phyloP scores from a whole-genome alignment of 2,329 filamentous ascomycete genomes.

The Epichloe uncinata region DNA sequence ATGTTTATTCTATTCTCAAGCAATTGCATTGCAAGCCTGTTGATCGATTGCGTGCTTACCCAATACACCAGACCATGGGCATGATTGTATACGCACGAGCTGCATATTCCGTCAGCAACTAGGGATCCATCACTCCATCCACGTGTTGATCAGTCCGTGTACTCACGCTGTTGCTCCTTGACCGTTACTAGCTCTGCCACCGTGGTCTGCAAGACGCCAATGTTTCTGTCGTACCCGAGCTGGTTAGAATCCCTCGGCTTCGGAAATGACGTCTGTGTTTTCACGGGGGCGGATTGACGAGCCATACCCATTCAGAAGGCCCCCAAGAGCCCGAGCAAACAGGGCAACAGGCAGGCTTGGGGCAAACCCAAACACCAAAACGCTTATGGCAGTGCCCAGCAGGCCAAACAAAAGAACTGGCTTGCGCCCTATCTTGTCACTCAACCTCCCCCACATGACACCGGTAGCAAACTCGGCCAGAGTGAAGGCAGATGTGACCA shows the following conservation, averaged over 20 bases:
- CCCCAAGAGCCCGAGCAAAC: constrained; percentile 71
- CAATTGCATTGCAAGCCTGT: neutral
- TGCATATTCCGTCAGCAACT: constrained; percentile 18
- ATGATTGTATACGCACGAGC: constrained; percentile 93
- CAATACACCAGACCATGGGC: constrained; percentile 96
- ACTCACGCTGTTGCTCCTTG: constrained; percentile 81
- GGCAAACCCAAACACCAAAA: constrained; percentile 84
- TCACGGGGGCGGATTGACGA: neutral
- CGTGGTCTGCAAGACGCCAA: constrained; percentile 88
- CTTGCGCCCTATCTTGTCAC: constrained; percentile 84
- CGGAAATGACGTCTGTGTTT: neutral
- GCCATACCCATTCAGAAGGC: constrained; percentile 77
- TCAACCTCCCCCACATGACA: constrained; percentile 89
- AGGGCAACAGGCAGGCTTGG: constrained; percentile 70
- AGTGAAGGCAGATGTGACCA: constrained; percentile 93
- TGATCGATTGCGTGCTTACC: constrained; percentile 34
- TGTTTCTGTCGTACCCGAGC: constrained; percentile 48
- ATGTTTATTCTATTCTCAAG: neutral
- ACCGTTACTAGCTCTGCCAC: constrained; percentile 87
- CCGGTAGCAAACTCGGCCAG: constrained; percentile 91
- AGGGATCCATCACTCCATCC: neutral
- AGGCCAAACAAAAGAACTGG: constrained; percentile 84
- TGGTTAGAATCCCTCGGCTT: neutral
- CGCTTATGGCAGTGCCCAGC: constrained; percentile 81
- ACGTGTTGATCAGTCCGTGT: neutral